Base-by-base conservation (phyloP, 306 rosid genomes). In the Canavalia gladiata region DNA sequence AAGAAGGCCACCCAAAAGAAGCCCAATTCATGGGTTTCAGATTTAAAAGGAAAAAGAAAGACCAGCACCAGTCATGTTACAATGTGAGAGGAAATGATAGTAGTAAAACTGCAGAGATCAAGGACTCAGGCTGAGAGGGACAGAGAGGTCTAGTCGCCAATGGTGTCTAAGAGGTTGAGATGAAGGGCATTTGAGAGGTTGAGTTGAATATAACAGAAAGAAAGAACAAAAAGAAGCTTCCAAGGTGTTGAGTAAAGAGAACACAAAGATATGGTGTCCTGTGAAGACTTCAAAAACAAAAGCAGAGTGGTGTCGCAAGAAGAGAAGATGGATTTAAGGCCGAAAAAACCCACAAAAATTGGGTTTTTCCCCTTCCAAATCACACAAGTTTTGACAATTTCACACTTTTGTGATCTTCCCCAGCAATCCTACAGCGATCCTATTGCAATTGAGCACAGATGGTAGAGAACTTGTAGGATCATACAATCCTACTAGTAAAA, bases 1-100 rank as follows among this genome's bases (percentile, higher is more conserved):
- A 63, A 34, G 68, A 63, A 63, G 28, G 43, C 67, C 28, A 51
- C 28, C 56, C 56, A 13, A 51, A 51, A 51, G 52, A 47, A 59
- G 8, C 35, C 28, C 25, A 34, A 11, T 63, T 34, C 68, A 63
- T 12, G 10, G 35, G 4, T 34, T 34, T 35, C 46, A 3, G 1
- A 63, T 31, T 4, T 10, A 9, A 63, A 63, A 4, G 6, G 1
- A 35, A 9, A 35, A 34, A 5, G 31, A 62, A 35, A 35, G 11
- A 51, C 12, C 52, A 47, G 52, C 46, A 4, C 35, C 30, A 63
- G n/a, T 35, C 0, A 1, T 34, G 11, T 63, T 34, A 63, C 8
- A 6, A 13, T 63, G 29, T 29, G 6, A 35, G 68, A 35, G 68
- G 29, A 63, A 31, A 1, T 35, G 46, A 2, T 7, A 11, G 46